A percentile compares a stretch with the other conserved stretches of the same genome.
phyloP scores from a whole-genome alignment of 2,329 filamentous ascomycete species.

The Botryotinia narcissicola region DNA sequence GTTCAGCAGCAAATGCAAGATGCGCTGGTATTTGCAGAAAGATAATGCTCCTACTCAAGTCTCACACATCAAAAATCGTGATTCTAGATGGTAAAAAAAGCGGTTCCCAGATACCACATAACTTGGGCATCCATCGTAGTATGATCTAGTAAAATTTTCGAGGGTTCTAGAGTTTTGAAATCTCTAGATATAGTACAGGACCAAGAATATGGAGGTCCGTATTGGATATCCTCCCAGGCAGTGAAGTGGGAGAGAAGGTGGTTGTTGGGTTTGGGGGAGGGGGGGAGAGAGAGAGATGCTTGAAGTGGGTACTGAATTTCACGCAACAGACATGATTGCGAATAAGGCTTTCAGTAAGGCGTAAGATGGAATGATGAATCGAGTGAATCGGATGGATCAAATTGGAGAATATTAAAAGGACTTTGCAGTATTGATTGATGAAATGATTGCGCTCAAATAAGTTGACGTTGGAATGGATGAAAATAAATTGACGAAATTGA shows the following conservation, averaged over 20 bases:
- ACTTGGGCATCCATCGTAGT: conserved; percentile 39
- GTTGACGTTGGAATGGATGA: not conserved
- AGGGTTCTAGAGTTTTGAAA: not conserved
- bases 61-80: conserved; percentile 30
- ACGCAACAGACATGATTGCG: conserved; percentile 16
- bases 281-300: not conserved
- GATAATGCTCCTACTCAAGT: conserved; percentile 25
- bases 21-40: conserved; percentile 27
- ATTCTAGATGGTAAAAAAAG: conserved; percentile 35
- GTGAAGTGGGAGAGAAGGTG: not conserved
- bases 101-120: conserved; percentile 36
- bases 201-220: not conserved
- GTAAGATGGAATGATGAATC: not conserved
- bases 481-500: too few relatives aligned
- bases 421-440: not conserved
- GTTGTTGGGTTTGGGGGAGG: not conserved
- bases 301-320: conserved; percentile 15
- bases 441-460: too few relatives aligned
- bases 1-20: conserved; percentile 24
- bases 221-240: not conserved
- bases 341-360: not conserved
- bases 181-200: not conserved
- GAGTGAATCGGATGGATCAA: not conserved
- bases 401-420: too few relatives aligned
- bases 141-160: conserved; percentile 20